Evolutionary conservation across 441 rosid species (phyloP).

Genomic region (Arabidopsis hybrid): DNA sequence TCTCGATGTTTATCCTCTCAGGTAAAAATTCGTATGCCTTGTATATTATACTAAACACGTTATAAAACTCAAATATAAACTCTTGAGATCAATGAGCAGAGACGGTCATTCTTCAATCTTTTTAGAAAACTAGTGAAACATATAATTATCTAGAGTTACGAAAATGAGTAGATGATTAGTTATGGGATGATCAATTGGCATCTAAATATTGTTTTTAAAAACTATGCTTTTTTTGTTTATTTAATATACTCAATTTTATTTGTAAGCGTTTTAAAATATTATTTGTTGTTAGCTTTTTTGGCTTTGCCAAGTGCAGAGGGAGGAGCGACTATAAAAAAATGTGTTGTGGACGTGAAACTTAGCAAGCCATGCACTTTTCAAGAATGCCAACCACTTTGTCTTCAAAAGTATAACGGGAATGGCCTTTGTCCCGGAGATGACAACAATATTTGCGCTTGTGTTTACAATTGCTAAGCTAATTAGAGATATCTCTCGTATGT

Average conservation of each 20-base stretch:
- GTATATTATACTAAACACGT: not conserved
- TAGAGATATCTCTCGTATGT: too few relatives aligned
- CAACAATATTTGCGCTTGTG: too few relatives aligned
- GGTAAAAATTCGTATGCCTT: not conserved
- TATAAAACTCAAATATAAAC: not conserved
- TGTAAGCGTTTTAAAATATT: not conserved
- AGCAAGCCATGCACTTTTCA: slow-evolving; percentile 13
- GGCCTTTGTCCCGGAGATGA: not conserved
- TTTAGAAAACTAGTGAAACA: not conserved
- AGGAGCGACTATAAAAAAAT: not conserved
- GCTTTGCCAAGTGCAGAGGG: slow-evolving; percentile 15
- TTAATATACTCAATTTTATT: not conserved
- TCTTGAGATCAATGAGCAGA: not conserved
- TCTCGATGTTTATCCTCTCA: slow-evolving; percentile 10
- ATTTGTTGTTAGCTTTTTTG: slow-evolving; percentile 6
- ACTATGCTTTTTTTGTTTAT: not conserved
- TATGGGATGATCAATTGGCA: not conserved
- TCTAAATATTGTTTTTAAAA: not conserved
- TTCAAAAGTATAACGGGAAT: not conserved
- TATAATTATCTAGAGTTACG: not conserved
- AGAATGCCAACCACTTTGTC: slow-evolving; percentile 8
- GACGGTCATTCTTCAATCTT: not conserved
- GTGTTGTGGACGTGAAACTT: not conserved
- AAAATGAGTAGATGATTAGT: too few relatives aligned
- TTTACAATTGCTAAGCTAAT: too few relatives aligned